These are phyloP conservation scores for Melanomma pulvis-pyrius DNA, from an alignment of 495 filamentous ascomycete genomes.

Conservation along the genomic window DNA sequence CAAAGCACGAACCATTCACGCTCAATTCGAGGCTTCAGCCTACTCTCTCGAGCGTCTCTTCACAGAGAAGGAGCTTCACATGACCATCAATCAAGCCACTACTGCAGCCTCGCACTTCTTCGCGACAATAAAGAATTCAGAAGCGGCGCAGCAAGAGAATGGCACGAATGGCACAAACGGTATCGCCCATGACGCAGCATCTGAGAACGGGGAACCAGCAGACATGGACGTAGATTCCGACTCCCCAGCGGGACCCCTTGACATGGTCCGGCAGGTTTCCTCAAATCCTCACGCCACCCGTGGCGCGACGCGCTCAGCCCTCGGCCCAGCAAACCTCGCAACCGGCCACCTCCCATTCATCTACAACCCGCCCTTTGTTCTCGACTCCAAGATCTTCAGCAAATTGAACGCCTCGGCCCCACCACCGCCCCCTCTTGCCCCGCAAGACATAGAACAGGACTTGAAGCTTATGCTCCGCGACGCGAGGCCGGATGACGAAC, in stretches of 20 bases:
- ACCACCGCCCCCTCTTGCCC: slow-evolving; percentile 38
- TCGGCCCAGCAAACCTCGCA: slow-evolving; percentile 36
- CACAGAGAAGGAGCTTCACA: slow-evolving; percentile 85
- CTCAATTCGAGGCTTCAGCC: slow-evolving; percentile 51
- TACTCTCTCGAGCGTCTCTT: slow-evolving; percentile 90
- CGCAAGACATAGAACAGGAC: slow-evolving; percentile 45
- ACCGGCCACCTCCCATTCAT: slow-evolving; percentile 20
- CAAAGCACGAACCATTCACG: slow-evolving; percentile 55
- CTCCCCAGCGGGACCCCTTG: slow-evolving; percentile 36
- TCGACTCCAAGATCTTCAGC: slow-evolving; percentile 38
- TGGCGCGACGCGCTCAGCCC: slow-evolving; percentile 41
- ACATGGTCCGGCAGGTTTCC: slow-evolving; percentile 45
- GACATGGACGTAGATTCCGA: slow-evolving; percentile 32
- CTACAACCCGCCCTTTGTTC: slow-evolving; percentile 38
- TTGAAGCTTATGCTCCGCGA: slow-evolving; percentile 43
- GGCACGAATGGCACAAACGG: slow-evolving; percentile 40
- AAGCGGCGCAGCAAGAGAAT: slow-evolving; percentile 16
- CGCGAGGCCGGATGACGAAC: slow-evolving; percentile 30
- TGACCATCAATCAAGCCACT: slow-evolving; percentile 53
- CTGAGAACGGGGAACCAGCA: slow-evolving; percentile 27
- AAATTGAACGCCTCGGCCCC: slow-evolving; percentile 41
- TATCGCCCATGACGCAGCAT: slow-evolving; percentile 15
- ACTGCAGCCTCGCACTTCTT: slow-evolving; percentile 47
- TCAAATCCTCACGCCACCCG: slow-evolving; percentile 43
- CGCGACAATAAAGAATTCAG: slow-evolving; percentile 39